Evolutionary conservation across 306 rosid species (phyloP), one percentile per base, ranked within the genome.

Genomic region (Glycine tomentella): DNA sequence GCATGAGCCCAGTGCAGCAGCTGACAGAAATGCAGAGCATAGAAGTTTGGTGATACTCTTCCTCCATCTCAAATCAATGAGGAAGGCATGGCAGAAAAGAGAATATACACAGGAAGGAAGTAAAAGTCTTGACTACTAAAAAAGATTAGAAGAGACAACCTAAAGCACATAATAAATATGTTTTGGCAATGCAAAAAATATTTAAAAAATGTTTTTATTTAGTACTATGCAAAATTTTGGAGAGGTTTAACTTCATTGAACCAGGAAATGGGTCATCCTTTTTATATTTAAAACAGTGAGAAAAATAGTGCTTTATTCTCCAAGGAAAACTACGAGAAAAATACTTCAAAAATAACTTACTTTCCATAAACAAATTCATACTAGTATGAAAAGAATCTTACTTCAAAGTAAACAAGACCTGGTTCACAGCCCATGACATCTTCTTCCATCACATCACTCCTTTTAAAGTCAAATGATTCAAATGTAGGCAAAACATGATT

Each of bases 391-490:
- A 61, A 66, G 79, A 72, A 76, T 53, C 81, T 53, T 87, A 93
- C 99, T 97, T 95, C 98, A 66, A 95, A 95, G 84, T 86, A 92
- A 84, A 95, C 94, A 57, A 95, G 98, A 10, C 98, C 98, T 0
- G 96, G 91, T 79, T 95, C 98, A 78, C 83, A 76, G 46, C 88
- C 93, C 97, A 95, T 91, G 81, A 87, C 86, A 82, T 95, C 99
- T 86, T 93, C 97, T 87, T 95, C 99, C 97, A 95, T 90, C 53
- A 88, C 79, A 44, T 95, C 99, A 86, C 94, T 87, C 83, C 69
- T 79, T 79, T 79, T 77, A 50, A 93, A 89, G 85, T 95, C 87
- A 79, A 89, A 93, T 71, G 92, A 90, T 81, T 85, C 97, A 75
- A 89, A 93, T 16, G 87, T 86, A 69, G 99, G 99, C 80, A 93